phyloP scores from a whole-genome alignment of 2,329 filamentous ascomycete species.

The Metarhizium anisopliae region DNA sequence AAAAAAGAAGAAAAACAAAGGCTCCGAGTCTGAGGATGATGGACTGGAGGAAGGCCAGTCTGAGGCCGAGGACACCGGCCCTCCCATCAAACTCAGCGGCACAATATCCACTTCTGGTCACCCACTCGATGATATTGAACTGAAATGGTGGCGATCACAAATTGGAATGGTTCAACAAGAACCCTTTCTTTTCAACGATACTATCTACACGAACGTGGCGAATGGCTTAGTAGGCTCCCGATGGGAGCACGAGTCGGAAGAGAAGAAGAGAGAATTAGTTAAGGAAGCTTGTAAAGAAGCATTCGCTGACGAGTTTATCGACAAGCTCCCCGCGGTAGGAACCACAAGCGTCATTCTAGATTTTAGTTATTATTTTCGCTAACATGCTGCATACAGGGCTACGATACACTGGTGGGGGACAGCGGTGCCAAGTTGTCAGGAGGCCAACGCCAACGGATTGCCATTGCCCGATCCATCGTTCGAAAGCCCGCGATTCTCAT shows the following conservation, averaged over 20 bases:
- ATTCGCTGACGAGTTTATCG: conserved; percentile 62
- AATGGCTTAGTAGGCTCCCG: conserved; percentile 46
- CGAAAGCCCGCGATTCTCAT: conserved; percentile 63
- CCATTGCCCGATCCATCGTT: conserved; percentile 67
- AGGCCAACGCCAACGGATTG: conserved; percentile 78
- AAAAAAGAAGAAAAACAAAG: conserved; percentile 34
- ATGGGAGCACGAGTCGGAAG: conserved; percentile 43
- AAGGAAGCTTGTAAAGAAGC: conserved; percentile 56
- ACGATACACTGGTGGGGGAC: conserved; percentile 68
- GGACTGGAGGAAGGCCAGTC: conserved; percentile 19
- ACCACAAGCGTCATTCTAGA: conserved; percentile 1
- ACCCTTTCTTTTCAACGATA: conserved; percentile 58
- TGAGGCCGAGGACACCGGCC: conserved; percentile 28
- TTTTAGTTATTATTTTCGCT: background rate
- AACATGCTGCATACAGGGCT: conserved; percentile 36
- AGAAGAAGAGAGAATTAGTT: conserved; percentile 50
- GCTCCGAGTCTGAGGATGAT: conserved; percentile 22
- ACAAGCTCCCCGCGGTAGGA: conserved; percentile 46
- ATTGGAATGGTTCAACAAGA: conserved; percentile 62
- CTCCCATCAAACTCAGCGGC: conserved; percentile 34
- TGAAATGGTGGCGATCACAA: conserved; percentile 54
- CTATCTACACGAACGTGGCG: conserved; percentile 53
- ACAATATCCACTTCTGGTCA: conserved; percentile 43
- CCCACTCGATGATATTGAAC: conserved; percentile 46
- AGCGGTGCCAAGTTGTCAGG: conserved; percentile 69